Percentiles rank a stretch among this genome's conserved stretches.
phyloP scores from a whole-genome alignment of 352 stramenopile species.

The Globisporangium iwayamae region DNA sequence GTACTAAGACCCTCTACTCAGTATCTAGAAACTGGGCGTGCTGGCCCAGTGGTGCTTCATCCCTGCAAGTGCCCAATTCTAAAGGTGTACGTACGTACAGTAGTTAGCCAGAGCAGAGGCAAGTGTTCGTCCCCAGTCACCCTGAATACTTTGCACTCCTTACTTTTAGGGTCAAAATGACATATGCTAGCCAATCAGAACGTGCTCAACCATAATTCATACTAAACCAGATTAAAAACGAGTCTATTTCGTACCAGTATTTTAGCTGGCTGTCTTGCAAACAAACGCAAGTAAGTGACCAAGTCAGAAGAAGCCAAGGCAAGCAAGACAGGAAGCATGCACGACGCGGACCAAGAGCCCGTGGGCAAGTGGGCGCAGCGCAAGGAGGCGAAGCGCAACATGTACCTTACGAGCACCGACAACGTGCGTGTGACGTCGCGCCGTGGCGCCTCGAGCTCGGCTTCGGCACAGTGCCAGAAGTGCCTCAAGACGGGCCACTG shows the following conservation, averaged over 20 bases:
- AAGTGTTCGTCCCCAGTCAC: too few relatives aligned
- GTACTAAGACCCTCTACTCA: too few relatives aligned
- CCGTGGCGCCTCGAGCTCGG: slow-evolving; percentile 26
- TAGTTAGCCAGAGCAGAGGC: too few relatives aligned
- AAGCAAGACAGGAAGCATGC: slow-evolving; percentile 21
- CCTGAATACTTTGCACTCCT: too few relatives aligned
- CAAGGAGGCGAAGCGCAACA: slow-evolving; percentile 75
- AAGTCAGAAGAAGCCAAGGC: neutral
- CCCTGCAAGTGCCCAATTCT: too few relatives aligned
- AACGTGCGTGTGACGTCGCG: slow-evolving; percentile 53
- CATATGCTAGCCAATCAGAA: neutral
- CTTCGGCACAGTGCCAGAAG: slow-evolving; percentile 74
- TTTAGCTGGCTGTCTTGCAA: neutral
- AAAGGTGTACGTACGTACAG: too few relatives aligned
- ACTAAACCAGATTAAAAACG: slow-evolving; percentile 1
- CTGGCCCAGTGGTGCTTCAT: too few relatives aligned
- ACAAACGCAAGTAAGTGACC: neutral
- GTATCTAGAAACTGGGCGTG: too few relatives aligned
- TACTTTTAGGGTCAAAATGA: too few relatives aligned
- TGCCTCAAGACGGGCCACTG: slow-evolving; percentile 75
- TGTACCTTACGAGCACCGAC: slow-evolving; percentile 83
- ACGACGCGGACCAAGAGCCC: slow-evolving; percentile 35
- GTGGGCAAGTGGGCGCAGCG: slow-evolving; percentile 62
- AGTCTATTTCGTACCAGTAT: neutral
- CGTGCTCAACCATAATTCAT: too few relatives aligned